Evolutionary conservation across 1,139 yeast genomes (phyloP).

Genomic region (Pichia sp.): DNA sequence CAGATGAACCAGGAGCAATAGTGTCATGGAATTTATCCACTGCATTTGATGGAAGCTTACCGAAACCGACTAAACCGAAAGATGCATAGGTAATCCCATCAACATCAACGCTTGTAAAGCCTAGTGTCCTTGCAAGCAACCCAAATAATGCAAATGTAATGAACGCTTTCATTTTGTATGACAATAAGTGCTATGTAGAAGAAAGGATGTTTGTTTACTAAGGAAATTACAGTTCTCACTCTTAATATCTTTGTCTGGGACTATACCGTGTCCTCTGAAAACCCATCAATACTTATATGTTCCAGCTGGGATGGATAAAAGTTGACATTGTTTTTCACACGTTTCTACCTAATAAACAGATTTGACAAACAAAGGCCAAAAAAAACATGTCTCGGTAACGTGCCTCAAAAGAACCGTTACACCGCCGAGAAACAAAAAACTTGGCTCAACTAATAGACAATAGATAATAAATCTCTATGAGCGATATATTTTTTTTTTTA

Average conservation of each 20-base stretch:
- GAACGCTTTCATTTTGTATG: not conserved
- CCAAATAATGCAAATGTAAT: slow-evolving; percentile 7
- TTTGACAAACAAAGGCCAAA: no score
- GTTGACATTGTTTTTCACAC: no score
- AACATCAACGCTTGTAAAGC: slow-evolving; percentile 16
- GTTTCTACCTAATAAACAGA: not conserved
- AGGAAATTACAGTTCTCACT: no score
- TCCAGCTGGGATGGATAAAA: no score
- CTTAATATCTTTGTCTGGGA: no score
- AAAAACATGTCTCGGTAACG: no score
- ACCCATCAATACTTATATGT: not conserved
- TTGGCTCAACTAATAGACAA: no score
- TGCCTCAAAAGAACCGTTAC: not conserved
- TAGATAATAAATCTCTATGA: no score
- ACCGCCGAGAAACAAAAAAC: not conserved
- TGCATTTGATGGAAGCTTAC: slow-evolving; percentile 22
- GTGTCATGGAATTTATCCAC: slow-evolving; percentile 26
- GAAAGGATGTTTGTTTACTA: not conserved
- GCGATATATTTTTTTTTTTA: no score
- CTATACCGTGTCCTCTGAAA: no score
- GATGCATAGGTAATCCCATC: slow-evolving; percentile 21
- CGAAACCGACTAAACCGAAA: slow-evolving; percentile 26
- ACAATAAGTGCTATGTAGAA: no score
- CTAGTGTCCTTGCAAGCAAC: slow-evolving; percentile 10
- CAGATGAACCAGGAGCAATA: slow-evolving; percentile 28